Evolutionary conservation across 805 yeast genomes (phyloP).

Genomic region (Candida jianshihensis): DNA sequence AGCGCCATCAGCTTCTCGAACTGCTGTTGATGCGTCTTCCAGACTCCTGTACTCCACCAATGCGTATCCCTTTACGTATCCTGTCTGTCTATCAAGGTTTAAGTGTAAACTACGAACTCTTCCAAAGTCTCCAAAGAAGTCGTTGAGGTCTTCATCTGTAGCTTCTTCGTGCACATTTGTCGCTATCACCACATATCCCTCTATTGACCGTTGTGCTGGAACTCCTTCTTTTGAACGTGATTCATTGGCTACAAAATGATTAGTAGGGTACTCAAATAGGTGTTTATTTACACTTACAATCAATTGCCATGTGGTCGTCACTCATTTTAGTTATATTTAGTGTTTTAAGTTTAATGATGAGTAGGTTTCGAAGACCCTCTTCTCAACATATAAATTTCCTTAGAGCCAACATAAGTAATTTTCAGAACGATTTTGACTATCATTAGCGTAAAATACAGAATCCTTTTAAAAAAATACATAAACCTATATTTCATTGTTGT

Average conservation of each 20-base stretch:
- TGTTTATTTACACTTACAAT: neutral
- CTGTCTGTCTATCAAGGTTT: constrained; percentile 37
- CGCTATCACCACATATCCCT: constrained; percentile 36
- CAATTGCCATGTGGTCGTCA: neutral
- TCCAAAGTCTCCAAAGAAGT: constrained; percentile 36
- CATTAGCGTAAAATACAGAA: too few species aligned
- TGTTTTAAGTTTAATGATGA: too few species aligned
- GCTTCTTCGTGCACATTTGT: constrained; percentile 38
- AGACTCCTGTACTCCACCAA: constrained; percentile 28
- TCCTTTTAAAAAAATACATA: neutral
- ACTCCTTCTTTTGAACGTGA: constrained; percentile 10
- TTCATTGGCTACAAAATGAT: too few species aligned
- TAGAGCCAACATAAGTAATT: neutral
- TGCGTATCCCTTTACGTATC: constrained; percentile 32
- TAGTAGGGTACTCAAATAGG: too few species aligned
- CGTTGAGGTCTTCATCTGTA: constrained; percentile 36
- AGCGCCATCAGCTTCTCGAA: constrained; percentile 23
- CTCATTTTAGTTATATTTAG: too few species aligned
- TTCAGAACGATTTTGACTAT: too few species aligned
- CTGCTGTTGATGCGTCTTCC: constrained; percentile 29
- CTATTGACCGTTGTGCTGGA: constrained; percentile 15
- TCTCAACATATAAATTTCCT: too few species aligned
- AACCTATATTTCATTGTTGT: too few species aligned
- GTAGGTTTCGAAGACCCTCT: too few species aligned
- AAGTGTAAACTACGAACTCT: constrained; percentile 30